Evolutionary conservation across 148 eudicot species (phyloP).

Genomic region (Rhododendron molle): DNA sequence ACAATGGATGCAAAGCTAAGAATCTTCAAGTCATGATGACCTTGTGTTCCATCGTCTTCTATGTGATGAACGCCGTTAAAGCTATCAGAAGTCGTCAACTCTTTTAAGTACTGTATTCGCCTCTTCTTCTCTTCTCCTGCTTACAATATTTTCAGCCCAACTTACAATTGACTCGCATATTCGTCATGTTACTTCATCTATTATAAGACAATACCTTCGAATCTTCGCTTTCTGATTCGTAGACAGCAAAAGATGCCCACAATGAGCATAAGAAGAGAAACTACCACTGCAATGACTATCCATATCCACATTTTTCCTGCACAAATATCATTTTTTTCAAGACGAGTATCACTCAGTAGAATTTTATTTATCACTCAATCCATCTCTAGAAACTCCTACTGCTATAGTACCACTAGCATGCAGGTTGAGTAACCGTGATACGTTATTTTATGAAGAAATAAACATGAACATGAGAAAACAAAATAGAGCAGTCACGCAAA

Average conservation of each 20-base stretch:
- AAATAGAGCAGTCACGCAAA: not conserved
- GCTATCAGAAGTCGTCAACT: slow-evolving; percentile 13
- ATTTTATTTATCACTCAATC: not conserved
- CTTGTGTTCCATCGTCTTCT: slow-evolving; percentile 7
- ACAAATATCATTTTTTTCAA: not conserved
- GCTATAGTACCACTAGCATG: not conserved
- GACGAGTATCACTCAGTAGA: not conserved
- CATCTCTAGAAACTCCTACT: not conserved
- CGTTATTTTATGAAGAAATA: not conserved
- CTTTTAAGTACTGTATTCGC: not conserved
- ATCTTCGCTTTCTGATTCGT: slow-evolving; percentile 5
- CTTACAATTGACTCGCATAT: not conserved
- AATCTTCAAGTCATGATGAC: slow-evolving; percentile 13
- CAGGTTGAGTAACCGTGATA: not conserved
- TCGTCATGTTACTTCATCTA: not conserved
- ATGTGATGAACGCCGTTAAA: not conserved
- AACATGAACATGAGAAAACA: not conserved
- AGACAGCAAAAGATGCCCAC: slow-evolving; percentile 2
- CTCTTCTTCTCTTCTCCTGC: slow-evolving; percentile 16
- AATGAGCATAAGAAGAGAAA: slow-evolving; percentile 3
- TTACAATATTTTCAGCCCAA: not conserved
- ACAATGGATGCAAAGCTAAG: slow-evolving; percentile 10
- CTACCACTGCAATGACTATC: slow-evolving; percentile 12
- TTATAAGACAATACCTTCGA: slow-evolving; percentile 9
- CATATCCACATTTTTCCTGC: slow-evolving; percentile 16